A percentile compares a stretch with the other conserved stretches of the same genome.
phyloP scores from a whole-genome alignment of 2,329 filamentous ascomycete species.

The Aspergillus ochraceoroseus region DNA sequence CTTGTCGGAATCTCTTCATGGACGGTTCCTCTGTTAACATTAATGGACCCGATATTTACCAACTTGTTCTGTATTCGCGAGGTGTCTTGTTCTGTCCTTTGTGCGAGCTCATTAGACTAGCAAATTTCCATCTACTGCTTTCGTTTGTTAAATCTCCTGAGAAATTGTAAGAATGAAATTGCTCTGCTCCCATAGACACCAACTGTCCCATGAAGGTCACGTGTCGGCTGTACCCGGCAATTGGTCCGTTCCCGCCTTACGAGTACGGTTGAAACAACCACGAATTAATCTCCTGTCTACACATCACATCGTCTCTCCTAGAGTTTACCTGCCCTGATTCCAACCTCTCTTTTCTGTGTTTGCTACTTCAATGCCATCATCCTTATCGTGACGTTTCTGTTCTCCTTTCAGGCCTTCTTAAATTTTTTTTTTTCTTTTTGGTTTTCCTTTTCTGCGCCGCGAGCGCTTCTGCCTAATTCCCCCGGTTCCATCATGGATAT shows the following conservation, averaged over 20 bases:
- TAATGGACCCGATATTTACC: constrained; percentile 36
- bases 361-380: constrained; percentile 4
- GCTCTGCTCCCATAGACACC: background rate
- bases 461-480: constrained; percentile 5
- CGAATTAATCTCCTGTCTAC: background rate
- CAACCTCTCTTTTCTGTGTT: background rate
- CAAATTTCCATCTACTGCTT: constrained; percentile 23
- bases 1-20: constrained; percentile 26
- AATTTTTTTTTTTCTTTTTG: constrained; percentile 14
- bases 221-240: constrained; percentile 11
- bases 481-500: constrained; percentile 52
- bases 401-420: constrained; percentile 1
- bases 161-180: background rate
- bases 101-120: constrained; percentile 28
- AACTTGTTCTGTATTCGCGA: constrained; percentile 31
- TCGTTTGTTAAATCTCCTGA: constrained; percentile 13
- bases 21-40: constrained; percentile 28
- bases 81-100: constrained; percentile 25
- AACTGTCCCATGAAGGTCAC: constrained; percentile 7
- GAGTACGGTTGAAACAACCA: constrained; percentile 1
- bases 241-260: background rate
- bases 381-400: constrained; percentile 20
- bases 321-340: no score
- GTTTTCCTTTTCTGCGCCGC: constrained; percentile 6
- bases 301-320: no score